Base-by-base conservation (phyloP, 306 rosid genomes). In the Ochetophila trinervis region DNA sequence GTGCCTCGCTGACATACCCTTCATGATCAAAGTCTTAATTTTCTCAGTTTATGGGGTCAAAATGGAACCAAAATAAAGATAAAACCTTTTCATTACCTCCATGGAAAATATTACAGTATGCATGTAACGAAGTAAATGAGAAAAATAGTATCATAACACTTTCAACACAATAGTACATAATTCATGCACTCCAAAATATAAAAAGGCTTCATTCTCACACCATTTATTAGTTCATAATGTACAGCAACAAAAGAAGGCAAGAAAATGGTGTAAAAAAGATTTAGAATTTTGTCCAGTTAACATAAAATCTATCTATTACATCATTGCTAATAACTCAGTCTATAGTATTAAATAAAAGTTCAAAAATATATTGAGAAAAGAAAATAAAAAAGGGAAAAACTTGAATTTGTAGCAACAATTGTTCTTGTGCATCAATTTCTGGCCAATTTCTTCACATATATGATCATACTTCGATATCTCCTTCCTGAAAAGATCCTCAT, bases 401-500 rank as follows among this genome's bases (percentile, higher is more conserved):
- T 97, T 87, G 97, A 74, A 93, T 93, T 82, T 90, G 99, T 82
- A 87, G 70, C 82, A 93, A 83, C 74, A 93, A 63, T 36, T 87
- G 96, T 69, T 93, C 97, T 68, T 93, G 99, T 63, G 99, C 97
- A 69, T 90, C 94, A 8, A 93, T 90, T 93, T 93, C 69, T 85
- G 94, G 74, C 86, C 89, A 62, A 93, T 93, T 49, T 93, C 99
- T 77, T 83, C 94, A 65, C 87, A 81, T 48, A 93, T 90, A 77
- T 70, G 91, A 74, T 93, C 96, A 73, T 93, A 93, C 71, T 93
- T 93, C 63, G 99, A 84, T 58, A 87, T 73, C 79, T 93, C 99
- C 82, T 90, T 93, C 84, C 80, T 86, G 78, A 87, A 93, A 80
- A 93, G 99, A 81, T 90, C 99, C 79, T 93, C 99, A 69, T 87